Evolutionary conservation across 768 basidiomycete genomes (phyloP), one percentile per base, ranked within the genome.

Genomic region (Leucosporidium scottii): DNA sequence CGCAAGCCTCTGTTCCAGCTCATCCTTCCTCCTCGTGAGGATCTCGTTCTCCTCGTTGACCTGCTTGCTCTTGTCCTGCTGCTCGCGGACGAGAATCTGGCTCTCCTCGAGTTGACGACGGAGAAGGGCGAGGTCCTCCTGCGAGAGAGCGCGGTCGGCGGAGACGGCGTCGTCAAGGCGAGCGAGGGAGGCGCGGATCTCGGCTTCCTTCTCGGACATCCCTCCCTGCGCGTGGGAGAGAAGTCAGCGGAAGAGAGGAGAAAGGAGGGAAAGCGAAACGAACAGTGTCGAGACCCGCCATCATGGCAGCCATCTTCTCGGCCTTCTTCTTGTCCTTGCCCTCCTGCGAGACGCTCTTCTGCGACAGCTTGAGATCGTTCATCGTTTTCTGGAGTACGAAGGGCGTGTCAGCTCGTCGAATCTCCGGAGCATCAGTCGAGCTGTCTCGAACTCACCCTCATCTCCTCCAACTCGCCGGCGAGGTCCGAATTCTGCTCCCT

Each of bases 251-350:
- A 49, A 57, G 21, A 65, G 23, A 8, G 30, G 25, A 30, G 23
- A 7, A 27, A 25, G 4, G 7, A 47, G 55, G n/a, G 39, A 8
- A 20, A 21, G 58, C 87, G 75, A 72, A 93, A 70, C 88, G 75
- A 72, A 94, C 94, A 69, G 89, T 84, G 79, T 98, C 93, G 74
- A 99, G 94, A 79, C 94, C 93, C 66, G 94, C 91, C 94, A 99
- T 97, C 91, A 99, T 96, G 73, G 93, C 82, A 13, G 91, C 93
- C 90, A 99, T 91, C 84, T 97, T 97, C 82, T 98, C 94, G 76
- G 94, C 92, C 79, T 98, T 98, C 78, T 90, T 86, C 83, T 91
- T 96, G 83, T 99, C 96, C 81, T 93, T 97, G 78, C 97, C 96
- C 78, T 98, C 96, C 39, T 87, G 87, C 49, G 88, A 87, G 21